Percentiles rank a stretch among this genome's conserved stretches.
Conservation (phyloP, 2,329 filamentous ascomycete species). For the Aspergillus sp. region DNA sequence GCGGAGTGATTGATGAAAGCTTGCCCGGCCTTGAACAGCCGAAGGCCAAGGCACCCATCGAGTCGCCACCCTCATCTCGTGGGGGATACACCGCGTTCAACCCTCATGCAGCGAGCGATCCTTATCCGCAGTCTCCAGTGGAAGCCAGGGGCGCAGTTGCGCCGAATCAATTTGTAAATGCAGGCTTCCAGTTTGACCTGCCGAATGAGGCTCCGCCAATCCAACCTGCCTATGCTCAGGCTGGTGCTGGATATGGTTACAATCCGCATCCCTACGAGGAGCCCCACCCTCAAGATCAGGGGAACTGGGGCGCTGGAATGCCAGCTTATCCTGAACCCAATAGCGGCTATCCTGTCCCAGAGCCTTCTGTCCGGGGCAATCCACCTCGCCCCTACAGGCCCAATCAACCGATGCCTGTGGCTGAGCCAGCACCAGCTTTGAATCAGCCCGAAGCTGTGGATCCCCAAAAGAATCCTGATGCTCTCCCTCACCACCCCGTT, state of each 20-base stretch:
- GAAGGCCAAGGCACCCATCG: conserved; percentile 27
- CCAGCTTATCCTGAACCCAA: conserved; percentile 11
- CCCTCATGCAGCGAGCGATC: conserved; percentile 31
- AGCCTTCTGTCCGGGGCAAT: conserved; percentile 19
- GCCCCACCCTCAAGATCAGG: conserved; percentile 18
- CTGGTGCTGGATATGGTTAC: conserved; percentile 24
- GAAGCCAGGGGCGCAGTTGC: conserved; percentile 36
- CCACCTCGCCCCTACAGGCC: conserved; percentile 23
- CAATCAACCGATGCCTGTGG: conserved; percentile 25
- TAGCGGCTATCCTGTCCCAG: conserved; percentile 1
- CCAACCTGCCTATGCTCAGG: conserved; percentile 15
- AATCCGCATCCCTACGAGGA: conserved; percentile 23
- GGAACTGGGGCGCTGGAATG: conserved; percentile 14
- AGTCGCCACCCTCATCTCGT: conserved; percentile 19
- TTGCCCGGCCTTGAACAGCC: conserved; percentile 37
- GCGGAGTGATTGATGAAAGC: conserved; percentile 34
- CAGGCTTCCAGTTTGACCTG: conserved; percentile 74
- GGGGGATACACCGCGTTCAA: conserved; percentile 40
- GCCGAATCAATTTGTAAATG: conserved; percentile 41
- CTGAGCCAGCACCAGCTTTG: conserved; percentile 18
- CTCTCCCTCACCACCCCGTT: conserved; percentile 57
- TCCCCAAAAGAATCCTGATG: conserved; percentile 53
- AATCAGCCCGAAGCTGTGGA: conserved; percentile 21
- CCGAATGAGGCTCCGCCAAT: conserved; percentile 38
- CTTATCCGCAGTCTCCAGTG: conserved; percentile 50